These are phyloP conservation scores for Sclerotinia nivalis DNA, from an alignment of 2,329 filamentous ascomycete species.

Conservation along the genomic window DNA sequence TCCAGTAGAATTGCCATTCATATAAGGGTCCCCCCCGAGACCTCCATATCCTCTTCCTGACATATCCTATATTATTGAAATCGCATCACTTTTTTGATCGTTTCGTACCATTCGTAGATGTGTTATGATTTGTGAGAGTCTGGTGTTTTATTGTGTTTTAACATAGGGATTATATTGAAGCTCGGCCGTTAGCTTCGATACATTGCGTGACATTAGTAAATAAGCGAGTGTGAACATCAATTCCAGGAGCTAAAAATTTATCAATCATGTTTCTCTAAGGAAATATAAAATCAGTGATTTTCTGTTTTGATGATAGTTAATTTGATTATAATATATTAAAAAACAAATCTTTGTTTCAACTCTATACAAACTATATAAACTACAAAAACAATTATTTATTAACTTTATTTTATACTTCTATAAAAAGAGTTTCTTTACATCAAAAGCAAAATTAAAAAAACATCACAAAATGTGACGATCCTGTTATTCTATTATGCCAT, in stretches of 20 bases:
- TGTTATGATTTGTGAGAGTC: not conserved
- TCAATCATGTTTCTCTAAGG: no score
- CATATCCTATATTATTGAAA: conserved; percentile 35
- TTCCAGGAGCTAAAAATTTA: not conserved
- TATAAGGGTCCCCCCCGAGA: conserved; percentile 38
- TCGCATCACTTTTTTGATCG: conserved; percentile 30
- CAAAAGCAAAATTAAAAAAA: no score
- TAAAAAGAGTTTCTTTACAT: no score
- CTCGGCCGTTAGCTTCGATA: conserved; percentile 8
- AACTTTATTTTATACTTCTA: no score
- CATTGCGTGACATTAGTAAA: not conserved
- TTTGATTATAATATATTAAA: no score
- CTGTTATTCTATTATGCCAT: no score
- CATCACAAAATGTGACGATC: no score
- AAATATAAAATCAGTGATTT: no score
- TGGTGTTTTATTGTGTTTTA: conserved; percentile 6
- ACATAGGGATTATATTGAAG: conserved; percentile 14
- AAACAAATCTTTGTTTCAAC: no score
- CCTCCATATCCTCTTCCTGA: conserved; percentile 40
- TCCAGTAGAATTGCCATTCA: conserved; percentile 32
- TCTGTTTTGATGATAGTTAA: no score
- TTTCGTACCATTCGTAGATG: conserved; percentile 32
- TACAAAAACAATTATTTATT: no score
- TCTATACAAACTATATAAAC: no score
- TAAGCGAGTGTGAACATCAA: conserved; percentile 10